Conservation (phyloP, 768 basidiomycete species). For the Collybia sp. region DNA sequence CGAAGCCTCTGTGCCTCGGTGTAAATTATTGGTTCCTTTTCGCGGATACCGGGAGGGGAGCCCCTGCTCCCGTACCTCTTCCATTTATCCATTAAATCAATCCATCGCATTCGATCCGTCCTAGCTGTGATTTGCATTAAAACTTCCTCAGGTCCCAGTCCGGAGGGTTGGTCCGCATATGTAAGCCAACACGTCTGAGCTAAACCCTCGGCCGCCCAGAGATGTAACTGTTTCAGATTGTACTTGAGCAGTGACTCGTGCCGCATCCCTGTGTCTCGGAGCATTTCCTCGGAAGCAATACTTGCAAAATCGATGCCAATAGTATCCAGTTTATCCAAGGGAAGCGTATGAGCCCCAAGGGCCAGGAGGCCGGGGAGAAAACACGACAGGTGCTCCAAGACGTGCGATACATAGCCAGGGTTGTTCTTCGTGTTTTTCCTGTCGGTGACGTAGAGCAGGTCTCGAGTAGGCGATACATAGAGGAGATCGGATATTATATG, state of each 20-base stretch:
- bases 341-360: constrained; percentile 61
- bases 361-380: constrained; percentile 76
- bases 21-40: constrained; percentile 35
- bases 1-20: constrained; percentile 18
- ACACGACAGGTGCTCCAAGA: constrained; percentile 72
- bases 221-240: constrained; percentile 58
- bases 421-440: constrained; percentile 9
- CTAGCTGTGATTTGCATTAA: constrained; percentile 25
- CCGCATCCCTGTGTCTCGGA: constrained; percentile 28
- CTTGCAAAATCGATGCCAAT: constrained; percentile 41
- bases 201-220: constrained; percentile 74
- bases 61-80: constrained; percentile 38
- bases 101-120: constrained; percentile 31
- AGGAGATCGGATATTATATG: constrained; percentile 60
- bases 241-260: constrained; percentile 35
- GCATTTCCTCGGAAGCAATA: constrained; percentile 31
- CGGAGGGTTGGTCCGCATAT: constrained; percentile 67
- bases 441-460: constrained; percentile 69
- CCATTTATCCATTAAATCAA: constrained; percentile 46
- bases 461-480: constrained; percentile 60
- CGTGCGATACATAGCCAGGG: constrained; percentile 19
- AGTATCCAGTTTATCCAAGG: constrained; percentile 44
- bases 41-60: constrained; percentile 48
- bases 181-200: constrained; percentile 67
- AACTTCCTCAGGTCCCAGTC: constrained; percentile 64